These are phyloP conservation scores for Bipolaris gigantea DNA, from an alignment of 2,329 filamentous ascomycete genomes.

Conservation along the genomic window DNA sequence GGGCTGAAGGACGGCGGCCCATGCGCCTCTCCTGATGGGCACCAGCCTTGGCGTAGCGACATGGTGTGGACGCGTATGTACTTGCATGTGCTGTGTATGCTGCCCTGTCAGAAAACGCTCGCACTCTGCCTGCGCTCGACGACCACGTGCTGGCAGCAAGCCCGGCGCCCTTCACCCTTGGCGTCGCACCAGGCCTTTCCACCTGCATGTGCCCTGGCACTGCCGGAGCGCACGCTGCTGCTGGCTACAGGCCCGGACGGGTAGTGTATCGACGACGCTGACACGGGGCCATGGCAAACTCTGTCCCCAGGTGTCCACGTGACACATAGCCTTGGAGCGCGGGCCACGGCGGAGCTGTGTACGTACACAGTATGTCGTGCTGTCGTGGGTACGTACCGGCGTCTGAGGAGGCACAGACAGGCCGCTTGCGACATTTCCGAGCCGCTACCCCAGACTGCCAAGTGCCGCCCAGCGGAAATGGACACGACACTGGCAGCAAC, in stretches of 20 bases:
- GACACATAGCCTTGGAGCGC: neutral
- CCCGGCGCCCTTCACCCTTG: neutral
- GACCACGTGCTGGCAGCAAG: conserved; percentile 3
- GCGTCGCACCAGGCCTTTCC: neutral
- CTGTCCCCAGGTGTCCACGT: neutral
- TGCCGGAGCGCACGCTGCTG: neutral
- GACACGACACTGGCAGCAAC: neutral
- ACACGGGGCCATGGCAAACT: neutral
- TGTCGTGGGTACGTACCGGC: no score
- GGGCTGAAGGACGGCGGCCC: conserved; percentile 7
- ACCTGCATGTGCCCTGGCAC: neutral
- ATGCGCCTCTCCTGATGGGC: neutral
- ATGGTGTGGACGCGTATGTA: neutral
- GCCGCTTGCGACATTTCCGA: neutral
- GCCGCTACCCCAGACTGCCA: neutral
- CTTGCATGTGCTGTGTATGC: no score
- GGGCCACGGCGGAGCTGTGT: no score
- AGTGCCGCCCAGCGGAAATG: neutral
- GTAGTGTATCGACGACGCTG: neutral
- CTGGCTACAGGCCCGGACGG: neutral
- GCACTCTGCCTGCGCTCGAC: conserved; percentile 26
- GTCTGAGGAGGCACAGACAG: no score
- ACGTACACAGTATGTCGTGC: no score
- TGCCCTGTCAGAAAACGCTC: conserved; percentile 3
- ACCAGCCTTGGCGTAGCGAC: neutral